Conservation (phyloP, 2,329 filamentous ascomycete genomes). For the Orbilia brochopaga region DNA sequence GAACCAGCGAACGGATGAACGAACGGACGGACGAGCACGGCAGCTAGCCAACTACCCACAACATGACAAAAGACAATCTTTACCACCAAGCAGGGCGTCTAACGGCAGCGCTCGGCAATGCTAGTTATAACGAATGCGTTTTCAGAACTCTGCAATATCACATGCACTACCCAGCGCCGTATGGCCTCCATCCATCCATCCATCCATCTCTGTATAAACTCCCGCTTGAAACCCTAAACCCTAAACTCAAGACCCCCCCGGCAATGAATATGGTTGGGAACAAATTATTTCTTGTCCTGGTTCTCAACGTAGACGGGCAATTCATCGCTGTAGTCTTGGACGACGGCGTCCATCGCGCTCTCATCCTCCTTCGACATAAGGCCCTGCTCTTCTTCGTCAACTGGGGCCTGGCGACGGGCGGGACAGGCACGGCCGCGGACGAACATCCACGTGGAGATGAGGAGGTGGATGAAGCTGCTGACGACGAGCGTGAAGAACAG, state of each 20-base stretch:
- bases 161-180: too few species aligned
- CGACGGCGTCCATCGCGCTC: slow-evolving; percentile 17
- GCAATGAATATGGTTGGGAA: neutral
- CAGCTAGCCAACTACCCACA: too few species aligned
- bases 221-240: neutral
- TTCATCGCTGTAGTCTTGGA: slow-evolving; percentile 31
- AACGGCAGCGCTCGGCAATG: too few species aligned
- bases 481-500: slow-evolving; percentile 46
- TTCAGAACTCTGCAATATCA: too few species aligned
- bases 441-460: slow-evolving; percentile 34
- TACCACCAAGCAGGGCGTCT: too few species aligned
- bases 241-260: neutral
- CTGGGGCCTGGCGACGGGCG: slow-evolving; percentile 18
- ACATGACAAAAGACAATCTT: too few species aligned
- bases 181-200: too few species aligned
- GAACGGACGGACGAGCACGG: too few species aligned
- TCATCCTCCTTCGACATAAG: slow-evolving; percentile 46
- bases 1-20: too few species aligned
- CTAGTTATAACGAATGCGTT: too few species aligned
- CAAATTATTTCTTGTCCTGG: slow-evolving; percentile 35
- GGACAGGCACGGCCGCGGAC: slow-evolving; percentile 21
- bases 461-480: slow-evolving; percentile 37
- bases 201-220: neutral
- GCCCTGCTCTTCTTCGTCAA: slow-evolving; percentile 41
- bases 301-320: slow-evolving; percentile 43